Base-by-base conservation (phyloP, 1,284 basidiomycete genomes). In the Melanopsichium pennsylvanicum region DNA sequence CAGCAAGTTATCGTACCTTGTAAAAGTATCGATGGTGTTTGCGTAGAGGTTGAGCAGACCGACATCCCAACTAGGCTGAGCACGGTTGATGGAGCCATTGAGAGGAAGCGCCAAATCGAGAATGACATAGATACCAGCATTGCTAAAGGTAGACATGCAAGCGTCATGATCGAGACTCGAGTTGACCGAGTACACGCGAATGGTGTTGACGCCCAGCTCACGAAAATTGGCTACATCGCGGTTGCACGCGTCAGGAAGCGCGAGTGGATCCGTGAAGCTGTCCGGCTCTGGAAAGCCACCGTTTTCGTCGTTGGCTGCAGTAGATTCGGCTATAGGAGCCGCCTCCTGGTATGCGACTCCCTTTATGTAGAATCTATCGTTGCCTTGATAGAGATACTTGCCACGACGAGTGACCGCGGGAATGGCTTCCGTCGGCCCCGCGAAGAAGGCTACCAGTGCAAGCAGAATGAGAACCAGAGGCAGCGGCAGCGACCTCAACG, bases 301-400 rank as follows among this genome's bases (percentile, higher is more conserved):
- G 23, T 59, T 66, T 4, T 48, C 66, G 3, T 86, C 83, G 75
- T 90, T 88, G 5, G 85, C 81, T 38, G 82, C 82, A 16, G 78
- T 79, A 46, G 69, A 83, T 5, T 61, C 75, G 12, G 82, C 78
- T 57, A 83, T 59, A 83, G 75, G 71, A 85, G 92, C 92, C 81
- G 92, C 90, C 58, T 88, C 87, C 81, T 95, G 92, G 82, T 96
- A 96, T 21, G 91, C 91, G 54, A 94, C 84, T 54, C 93, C 92
- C 77, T 92, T 93, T 83, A 95, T 90, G 82, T 88, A 93, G 83
- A 94, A 95, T 41, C 93, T 84, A 39, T 81, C 86, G 44, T 87
- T 85, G 9, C 85, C 85, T 37, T 83, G 78, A 83, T 91, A 94
- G 27, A 95, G 87, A 80, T 92, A 94, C 77, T 88, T 87, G 32